Base-by-base conservation (phyloP, 2,329 filamentous ascomycete species). In the Myrmaecium sp. region DNA sequence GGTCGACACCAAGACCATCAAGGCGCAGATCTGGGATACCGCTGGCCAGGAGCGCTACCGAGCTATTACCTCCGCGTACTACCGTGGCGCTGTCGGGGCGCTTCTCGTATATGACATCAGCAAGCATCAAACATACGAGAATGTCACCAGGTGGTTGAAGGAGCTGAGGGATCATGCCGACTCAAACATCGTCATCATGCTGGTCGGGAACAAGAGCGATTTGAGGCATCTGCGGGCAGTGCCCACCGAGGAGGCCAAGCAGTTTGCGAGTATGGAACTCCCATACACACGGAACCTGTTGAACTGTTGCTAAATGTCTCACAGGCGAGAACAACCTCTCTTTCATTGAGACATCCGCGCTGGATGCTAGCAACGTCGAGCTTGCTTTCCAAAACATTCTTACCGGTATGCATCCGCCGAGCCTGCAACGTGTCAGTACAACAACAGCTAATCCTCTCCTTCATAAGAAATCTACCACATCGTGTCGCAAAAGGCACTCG, bases 401-500 rank as follows among this genome's bases (percentile, higher is more conserved):
- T 52, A 98, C 89, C 51, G 86, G 86, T 94, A 68, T 35, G 69
- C 54, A 6, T 5, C 5, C 11, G 11, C 12, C 9, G 21, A 23
- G 6, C 5, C 9, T 13, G 16, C 21, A 17, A 18, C n/a, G 25
- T 26, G 12, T 31, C 16, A 11, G 1, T 31, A 25, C 51, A 93
- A n/a, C n/a, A n/a, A n/a, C n/a, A n/a, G n/a, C n/a, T n/a, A n/a
- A n/a, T n/a, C n/a, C n/a, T n/a, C n/a, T n/a, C n/a, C n/a, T n/a
- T n/a, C n/a, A n/a, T n/a, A n/a, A n/a, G 89, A 98, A 67, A 98
- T 98, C 62, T 98, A 95, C 69, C 80, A 84, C 49, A 98, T 98
- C 46, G 89, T 98, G 38, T 95, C 86, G 30, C 89, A 79, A 69
- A 95, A 95, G 68, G 82, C 83, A 21, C 73, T 95, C 45, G 86